These are phyloP conservation scores for Ceratobasidium theobromae DNA, from an alignment of 1,284 basidiomycete species.

Conservation along the genomic window DNA sequence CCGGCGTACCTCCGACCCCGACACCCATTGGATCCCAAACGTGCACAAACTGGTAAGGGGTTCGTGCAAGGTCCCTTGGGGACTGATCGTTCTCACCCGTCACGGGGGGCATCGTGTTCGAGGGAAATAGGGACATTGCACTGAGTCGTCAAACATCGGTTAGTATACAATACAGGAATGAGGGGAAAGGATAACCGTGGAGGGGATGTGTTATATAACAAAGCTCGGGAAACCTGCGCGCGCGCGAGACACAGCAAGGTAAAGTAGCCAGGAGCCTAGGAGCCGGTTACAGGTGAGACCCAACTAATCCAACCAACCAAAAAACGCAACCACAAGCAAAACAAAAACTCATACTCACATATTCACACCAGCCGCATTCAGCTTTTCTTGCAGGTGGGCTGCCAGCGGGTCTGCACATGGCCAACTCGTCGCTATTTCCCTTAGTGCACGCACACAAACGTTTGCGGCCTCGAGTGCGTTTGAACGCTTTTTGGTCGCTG, in stretches of 20 bases:
- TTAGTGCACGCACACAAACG: not conserved
- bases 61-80: not conserved
- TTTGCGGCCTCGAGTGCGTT: not conserved
- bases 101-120: not conserved
- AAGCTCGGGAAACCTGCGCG: too few species aligned
- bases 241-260: too few species aligned
- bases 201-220: too few species aligned
- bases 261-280: too few species aligned
- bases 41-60: not conserved
- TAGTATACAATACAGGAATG: not conserved
- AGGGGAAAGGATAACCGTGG: too few species aligned
- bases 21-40: not conserved
- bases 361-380: not conserved
- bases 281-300: not conserved
- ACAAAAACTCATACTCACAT: not conserved
- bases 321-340: not conserved
- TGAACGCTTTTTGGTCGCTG: constrained; percentile 9
- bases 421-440: not conserved
- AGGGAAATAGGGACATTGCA: not conserved
- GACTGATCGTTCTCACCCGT: not conserved
- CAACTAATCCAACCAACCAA: not conserved
- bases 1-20: not conserved
- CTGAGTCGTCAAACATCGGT: not conserved
- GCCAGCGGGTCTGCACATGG: not conserved
- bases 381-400: not conserved